Evolutionary conservation across 306 rosid genomes (phyloP).

Genomic region (Castanea mollissima): DNA sequence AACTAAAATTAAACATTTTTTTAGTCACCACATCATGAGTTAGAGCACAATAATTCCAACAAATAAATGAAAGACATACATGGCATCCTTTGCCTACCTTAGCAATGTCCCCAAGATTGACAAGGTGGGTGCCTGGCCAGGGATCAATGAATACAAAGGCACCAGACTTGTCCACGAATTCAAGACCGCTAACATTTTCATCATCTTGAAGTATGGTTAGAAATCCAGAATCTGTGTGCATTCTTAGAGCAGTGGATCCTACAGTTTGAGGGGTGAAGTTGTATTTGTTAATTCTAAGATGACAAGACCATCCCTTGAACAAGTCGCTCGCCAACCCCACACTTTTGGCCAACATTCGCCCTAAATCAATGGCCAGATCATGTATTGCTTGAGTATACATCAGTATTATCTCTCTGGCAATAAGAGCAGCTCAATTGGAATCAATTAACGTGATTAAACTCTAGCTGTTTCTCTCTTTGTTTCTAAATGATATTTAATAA

Average conservation of each 20-base stretch:
- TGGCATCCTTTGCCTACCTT: conserved; percentile 23
- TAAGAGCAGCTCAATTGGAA: not conserved
- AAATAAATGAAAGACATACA: not conserved
- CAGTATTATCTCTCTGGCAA: conserved; percentile 22
- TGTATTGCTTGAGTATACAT: conserved; percentile 39
- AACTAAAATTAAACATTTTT: too few relatives aligned
- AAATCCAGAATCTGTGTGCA: conserved; percentile 57
- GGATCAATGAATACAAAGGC: conserved; percentile 43
- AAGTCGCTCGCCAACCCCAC: conserved; percentile 30
- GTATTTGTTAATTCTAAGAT: conserved; percentile 62
- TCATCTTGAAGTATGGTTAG: conserved; percentile 65
- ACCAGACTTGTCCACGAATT: conserved; percentile 42
- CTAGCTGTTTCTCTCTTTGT: too few relatives aligned
- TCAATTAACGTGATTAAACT: not conserved
- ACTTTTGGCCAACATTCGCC: conserved; percentile 42
- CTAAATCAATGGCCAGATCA: conserved; percentile 33
- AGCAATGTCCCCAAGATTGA: conserved; percentile 57
- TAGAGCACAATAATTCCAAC: too few relatives aligned
- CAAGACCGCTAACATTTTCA: conserved; percentile 60
- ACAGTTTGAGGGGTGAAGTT: conserved; percentile 43
- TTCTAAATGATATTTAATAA: too few relatives aligned
- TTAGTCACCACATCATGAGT: not conserved
- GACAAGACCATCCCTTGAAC: conserved; percentile 45
- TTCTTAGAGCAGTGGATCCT: conserved; percentile 44
- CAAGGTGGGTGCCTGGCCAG: conserved; percentile 38